These are phyloP conservation scores for Davidsoniella eucalypti DNA, from an alignment of 2,329 filamentous ascomycete species.

Conservation along the genomic window DNA sequence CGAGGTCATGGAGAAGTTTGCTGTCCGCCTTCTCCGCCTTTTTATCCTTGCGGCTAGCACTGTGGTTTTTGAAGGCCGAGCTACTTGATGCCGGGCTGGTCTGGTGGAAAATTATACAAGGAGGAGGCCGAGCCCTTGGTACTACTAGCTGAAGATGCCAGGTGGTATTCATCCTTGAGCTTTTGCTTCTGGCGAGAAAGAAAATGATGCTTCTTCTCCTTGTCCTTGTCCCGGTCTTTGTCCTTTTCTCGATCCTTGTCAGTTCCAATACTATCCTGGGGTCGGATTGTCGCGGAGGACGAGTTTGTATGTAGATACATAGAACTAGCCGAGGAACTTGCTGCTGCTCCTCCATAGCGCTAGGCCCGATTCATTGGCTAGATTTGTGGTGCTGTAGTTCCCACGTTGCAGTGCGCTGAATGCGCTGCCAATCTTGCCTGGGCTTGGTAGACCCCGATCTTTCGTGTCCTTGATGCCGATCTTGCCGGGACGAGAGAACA, in stretches of 20 bases:
- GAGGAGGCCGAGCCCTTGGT: conserved; percentile 55
- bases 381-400: conserved; percentile 56
- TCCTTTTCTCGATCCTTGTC: conserved; percentile 29
- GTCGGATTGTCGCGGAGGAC: conserved; percentile 60
- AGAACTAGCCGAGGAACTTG: conserved; percentile 21
- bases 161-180: conserved; percentile 54
- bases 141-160: conserved; percentile 61
- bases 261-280: conserved; percentile 31
- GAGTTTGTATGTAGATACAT: conserved; percentile 63
- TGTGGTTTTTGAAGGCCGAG: conserved; percentile 7
- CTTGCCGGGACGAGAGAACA: conserved; percentile 64
- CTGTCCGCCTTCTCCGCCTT: conserved; percentile 8
- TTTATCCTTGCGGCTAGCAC: conserved; percentile 11
- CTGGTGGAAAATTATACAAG: conserved; percentile 62
- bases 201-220: conserved; percentile 67
- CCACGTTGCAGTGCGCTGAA: conserved; percentile 47
- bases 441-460: conserved; percentile 53
- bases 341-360: background rate
- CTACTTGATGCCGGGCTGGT: conserved; percentile 51
- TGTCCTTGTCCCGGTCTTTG: conserved; percentile 41
- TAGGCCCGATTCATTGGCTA: conserved; percentile 20
- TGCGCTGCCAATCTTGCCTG: conserved; percentile 52
- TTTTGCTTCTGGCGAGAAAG: conserved; percentile 67
- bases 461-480: conserved; percentile 54
- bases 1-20: conserved; percentile 3